Conservation (phyloP, 2,329 filamentous ascomycete species). For the Ophiostoma sp. region DNA sequence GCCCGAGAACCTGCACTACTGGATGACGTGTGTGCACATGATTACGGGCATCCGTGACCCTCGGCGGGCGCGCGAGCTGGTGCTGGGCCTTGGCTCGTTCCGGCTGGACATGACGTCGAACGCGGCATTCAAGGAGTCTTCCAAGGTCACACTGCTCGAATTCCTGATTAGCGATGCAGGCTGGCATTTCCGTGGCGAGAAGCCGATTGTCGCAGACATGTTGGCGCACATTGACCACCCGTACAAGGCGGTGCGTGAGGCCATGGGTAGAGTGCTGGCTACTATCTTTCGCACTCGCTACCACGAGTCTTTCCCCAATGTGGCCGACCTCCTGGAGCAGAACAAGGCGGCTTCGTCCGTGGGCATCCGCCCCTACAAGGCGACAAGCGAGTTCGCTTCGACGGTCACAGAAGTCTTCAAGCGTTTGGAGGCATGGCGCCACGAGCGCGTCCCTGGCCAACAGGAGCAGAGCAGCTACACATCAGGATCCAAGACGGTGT, state of each 20-base stretch:
- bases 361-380: constrained; percentile 79
- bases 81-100: constrained; percentile 81
- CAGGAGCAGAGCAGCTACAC: constrained; percentile 95
- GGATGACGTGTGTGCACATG: constrained; percentile 90
- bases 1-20: constrained; percentile 91
- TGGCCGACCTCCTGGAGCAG: constrained; percentile 69
- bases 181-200: constrained; percentile 93
- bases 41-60: constrained; percentile 88
- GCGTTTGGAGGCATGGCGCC: constrained; percentile 82
- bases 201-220: constrained; percentile 87
- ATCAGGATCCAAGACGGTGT: constrained; percentile 90
- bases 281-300: constrained; percentile 89
- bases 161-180: constrained; percentile 84
- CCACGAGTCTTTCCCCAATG: constrained; percentile 87
- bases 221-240: constrained; percentile 90
- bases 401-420: constrained; percentile 75
- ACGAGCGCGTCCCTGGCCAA: constrained; percentile 79
- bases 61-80: constrained; percentile 79
- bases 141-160: constrained; percentile 88
- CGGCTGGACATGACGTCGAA: constrained; percentile 92
- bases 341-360: constrained; percentile 81
- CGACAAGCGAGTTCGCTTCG: constrained; percentile 69
- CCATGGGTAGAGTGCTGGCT: constrained; percentile 86
- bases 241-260: constrained; percentile 94
- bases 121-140: constrained; percentile 97